A percentile compares a stretch with the other conserved stretches of the same genome.
Conservation (phyloP, 1,139 yeast species). For the Lipomyces yarrowii region DNA sequence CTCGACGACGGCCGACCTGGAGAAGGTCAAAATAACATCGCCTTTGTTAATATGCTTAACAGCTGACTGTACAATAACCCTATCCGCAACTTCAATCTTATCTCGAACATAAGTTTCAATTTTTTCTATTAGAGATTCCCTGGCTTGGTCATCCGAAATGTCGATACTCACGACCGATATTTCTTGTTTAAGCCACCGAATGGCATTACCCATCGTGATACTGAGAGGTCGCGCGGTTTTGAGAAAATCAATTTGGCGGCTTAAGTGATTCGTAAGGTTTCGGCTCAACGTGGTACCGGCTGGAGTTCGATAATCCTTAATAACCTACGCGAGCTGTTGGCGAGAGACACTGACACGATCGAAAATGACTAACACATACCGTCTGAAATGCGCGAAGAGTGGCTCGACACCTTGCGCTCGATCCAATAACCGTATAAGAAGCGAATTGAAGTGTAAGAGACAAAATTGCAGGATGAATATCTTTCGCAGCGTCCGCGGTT, state of each 20-base stretch:
- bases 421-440: constrained; percentile 85
- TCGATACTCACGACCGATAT: constrained; percentile 74
- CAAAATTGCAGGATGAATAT: constrained; percentile 85
- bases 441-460: constrained; percentile 80
- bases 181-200: constrained; percentile 94
- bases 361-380: neutral
- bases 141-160: constrained; percentile 72
- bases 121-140: constrained; percentile 60
- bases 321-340: constrained; percentile 51
- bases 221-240: constrained; percentile 91
- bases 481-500: constrained; percentile 47
- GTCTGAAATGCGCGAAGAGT: constrained; percentile 81
- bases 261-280: constrained; percentile 82
- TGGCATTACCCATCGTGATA: constrained; percentile 96
- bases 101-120: constrained; percentile 85
- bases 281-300: constrained; percentile 82
- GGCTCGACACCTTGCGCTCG: constrained; percentile 78
- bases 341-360: neutral
- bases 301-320: constrained; percentile 82
- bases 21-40: constrained; percentile 82
- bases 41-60: constrained; percentile 74
- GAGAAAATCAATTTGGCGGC: constrained; percentile 92
- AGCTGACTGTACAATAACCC: constrained; percentile 81
- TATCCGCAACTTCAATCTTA: constrained; percentile 80
- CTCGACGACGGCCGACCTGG: constrained; percentile 81